Evolutionary conservation across 208 protist genomes (phyloP).

Genomic region (Crithidia acanthocephali): DNA sequence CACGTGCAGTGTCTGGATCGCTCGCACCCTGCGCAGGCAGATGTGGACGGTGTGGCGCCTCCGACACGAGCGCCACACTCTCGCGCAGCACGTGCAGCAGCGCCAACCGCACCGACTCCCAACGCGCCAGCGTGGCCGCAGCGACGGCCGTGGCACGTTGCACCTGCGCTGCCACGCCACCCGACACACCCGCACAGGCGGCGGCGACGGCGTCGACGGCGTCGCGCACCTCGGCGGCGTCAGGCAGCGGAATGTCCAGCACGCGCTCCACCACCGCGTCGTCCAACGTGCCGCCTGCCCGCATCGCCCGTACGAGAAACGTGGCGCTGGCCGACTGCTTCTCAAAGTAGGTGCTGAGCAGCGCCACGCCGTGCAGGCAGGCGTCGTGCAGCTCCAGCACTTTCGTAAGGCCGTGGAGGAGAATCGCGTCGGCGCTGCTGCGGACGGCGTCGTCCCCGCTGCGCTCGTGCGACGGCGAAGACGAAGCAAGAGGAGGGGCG

Average conservation of each 20-base stretch:
- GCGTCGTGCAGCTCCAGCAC: slow-evolving; percentile 38
- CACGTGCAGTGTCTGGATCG: not conserved
- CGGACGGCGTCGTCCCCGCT: not conserved
- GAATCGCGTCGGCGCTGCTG: slow-evolving; percentile 15
- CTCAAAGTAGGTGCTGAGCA: slow-evolving; percentile 42
- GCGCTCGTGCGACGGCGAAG: not conserved
- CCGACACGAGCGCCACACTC: not conserved
- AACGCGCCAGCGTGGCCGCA: slow-evolving; percentile 1
- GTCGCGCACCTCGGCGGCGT: slow-evolving; percentile 15
- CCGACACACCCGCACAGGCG: not conserved
- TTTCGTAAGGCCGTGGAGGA: slow-evolving; percentile 22
- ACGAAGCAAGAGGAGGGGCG: not conserved
- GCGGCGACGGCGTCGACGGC: not conserved
- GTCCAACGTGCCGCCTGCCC: slow-evolving; percentile 35
- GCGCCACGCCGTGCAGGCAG: slow-evolving; percentile 35
- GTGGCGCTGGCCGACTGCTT: slow-evolving; percentile 31
- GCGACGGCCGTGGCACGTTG: not conserved
- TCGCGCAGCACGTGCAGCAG: slow-evolving; percentile 13
- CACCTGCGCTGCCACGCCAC: not conserved
- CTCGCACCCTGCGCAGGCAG: not conserved
- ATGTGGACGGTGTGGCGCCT: not conserved
- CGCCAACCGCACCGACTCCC: slow-evolving; percentile 18
- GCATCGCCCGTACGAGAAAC: slow-evolving; percentile 35
- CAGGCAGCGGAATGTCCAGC: slow-evolving; percentile 37
- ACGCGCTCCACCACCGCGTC: slow-evolving; percentile 39